Percentiles rank a stretch among this genome's conserved stretches.
These are phyloP conservation scores for Heterobasidion annosum DNA, from an alignment of 1,284 basidiomycete species.

Conservation along the genomic window DNA sequence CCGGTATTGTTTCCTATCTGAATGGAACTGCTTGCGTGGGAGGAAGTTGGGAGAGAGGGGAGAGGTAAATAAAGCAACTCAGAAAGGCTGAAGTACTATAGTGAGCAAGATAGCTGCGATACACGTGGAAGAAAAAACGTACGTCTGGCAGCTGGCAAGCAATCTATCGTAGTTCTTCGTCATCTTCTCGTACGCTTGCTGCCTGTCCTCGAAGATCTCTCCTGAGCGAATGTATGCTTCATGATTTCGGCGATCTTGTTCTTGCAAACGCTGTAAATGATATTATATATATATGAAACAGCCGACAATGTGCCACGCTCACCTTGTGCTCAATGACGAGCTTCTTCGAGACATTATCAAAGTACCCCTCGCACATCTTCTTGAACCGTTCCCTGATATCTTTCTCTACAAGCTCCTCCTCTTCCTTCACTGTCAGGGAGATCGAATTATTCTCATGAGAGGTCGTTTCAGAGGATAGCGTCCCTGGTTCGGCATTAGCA, in stretches of 20 bases:
- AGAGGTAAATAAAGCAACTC: constrained; percentile 80
- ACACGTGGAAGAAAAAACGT: constrained; percentile 14
- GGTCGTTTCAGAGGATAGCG: constrained; percentile 34
- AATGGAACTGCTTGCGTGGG: constrained; percentile 74
- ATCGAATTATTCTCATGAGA: constrained; percentile 30
- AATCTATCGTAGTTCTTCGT: constrained; percentile 92
- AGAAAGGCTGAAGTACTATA: constrained; percentile 52
- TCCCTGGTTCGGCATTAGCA: constrained; percentile 41
- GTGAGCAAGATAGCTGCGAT: background rate
- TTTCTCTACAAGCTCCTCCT: constrained; percentile 71
- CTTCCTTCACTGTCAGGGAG: constrained; percentile 37
- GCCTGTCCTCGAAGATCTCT: constrained; percentile 98
- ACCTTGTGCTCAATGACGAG: constrained; percentile 88
- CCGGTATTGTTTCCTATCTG: constrained; percentile 52
- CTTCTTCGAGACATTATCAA: constrained; percentile 86
- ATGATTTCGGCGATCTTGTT: constrained; percentile 93
- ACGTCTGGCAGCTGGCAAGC: constrained; percentile 81
- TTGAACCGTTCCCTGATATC: constrained; percentile 86
- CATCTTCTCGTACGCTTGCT: constrained; percentile 98
- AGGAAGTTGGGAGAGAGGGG: constrained; percentile 73
- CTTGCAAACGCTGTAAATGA: constrained; percentile 72
- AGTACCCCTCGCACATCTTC: constrained; percentile 90
- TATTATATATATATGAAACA: background rate
- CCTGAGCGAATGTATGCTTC: constrained; percentile 98
- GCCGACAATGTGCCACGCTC: constrained; percentile 11